phyloP scores from a whole-genome alignment of 352 stramenopile genomes.

The Phytophthora sp. region DNA sequence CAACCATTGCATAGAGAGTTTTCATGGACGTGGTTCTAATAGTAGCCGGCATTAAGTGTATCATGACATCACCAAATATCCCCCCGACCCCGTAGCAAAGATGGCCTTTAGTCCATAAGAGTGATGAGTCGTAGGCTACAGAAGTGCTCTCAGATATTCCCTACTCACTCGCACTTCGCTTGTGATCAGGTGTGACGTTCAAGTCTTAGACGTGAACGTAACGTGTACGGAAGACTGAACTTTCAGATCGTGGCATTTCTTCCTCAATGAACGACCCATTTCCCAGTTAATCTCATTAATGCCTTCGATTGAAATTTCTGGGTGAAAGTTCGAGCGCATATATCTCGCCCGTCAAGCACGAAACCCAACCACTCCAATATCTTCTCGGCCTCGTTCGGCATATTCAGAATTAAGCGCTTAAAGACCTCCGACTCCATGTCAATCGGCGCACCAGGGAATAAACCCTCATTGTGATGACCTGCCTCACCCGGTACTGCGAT shows the following conservation, averaged over 20 bases:
- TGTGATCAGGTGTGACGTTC: constrained; percentile 69
- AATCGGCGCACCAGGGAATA: constrained; percentile 70
- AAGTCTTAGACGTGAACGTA: constrained; percentile 71
- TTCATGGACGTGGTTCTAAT: constrained; percentile 78
- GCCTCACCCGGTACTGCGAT: constrained; percentile 35
- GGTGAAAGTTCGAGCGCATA: constrained; percentile 76
- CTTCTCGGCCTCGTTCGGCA: constrained; percentile 70
- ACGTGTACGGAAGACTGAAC: constrained; percentile 66
- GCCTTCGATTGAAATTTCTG: constrained; percentile 72
- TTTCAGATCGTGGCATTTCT: constrained; percentile 73
- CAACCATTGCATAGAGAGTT: constrained; percentile 84
- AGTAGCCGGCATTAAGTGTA: constrained; percentile 47
- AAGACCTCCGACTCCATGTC: constrained; percentile 82
- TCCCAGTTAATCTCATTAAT: constrained; percentile 68
- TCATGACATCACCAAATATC: constrained; percentile 75
- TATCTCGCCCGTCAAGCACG: constrained; percentile 72
- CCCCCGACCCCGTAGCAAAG: constrained; percentile 64
- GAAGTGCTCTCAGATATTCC: constrained; percentile 16
- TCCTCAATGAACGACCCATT: constrained; percentile 69
- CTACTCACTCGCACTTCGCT: constrained; percentile 55
- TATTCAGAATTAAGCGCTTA: constrained; percentile 65
- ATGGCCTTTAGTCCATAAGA: constrained; percentile 61
- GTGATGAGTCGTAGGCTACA: constrained; percentile 13
- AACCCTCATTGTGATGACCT: constrained; percentile 63
- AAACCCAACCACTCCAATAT: constrained; percentile 79